Evolutionary conservation across 345 rosid genomes (phyloP).

Genomic region (Hevea brasiliensis): DNA sequence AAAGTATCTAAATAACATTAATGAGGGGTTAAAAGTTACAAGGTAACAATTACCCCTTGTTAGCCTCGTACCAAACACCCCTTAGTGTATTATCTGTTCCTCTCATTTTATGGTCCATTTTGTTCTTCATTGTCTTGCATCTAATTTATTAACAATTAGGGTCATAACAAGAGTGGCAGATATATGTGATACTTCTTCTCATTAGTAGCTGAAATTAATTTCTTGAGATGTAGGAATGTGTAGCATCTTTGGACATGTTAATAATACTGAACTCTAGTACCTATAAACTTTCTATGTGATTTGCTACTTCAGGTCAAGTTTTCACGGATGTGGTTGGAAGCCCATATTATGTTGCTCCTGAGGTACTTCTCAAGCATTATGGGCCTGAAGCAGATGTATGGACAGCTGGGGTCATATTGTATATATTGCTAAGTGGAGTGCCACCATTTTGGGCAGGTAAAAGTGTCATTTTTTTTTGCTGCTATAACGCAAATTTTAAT

Average conservation of each 20-base stretch:
- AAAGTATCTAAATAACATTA: too few relatives aligned
- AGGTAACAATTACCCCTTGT: too few relatives aligned
- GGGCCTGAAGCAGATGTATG: conserved; percentile 98
- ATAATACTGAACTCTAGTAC: background rate
- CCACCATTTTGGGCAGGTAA: conserved; percentile 99
- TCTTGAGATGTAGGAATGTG: background rate
- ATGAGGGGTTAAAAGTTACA: too few relatives aligned
- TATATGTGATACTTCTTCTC: background rate
- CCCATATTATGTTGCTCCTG: conserved; percentile 97
- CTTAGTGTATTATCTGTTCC: background rate
- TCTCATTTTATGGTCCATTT: background rate
- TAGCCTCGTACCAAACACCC: too few relatives aligned
- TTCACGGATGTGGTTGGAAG: conserved; percentile 97
- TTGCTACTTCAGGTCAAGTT: conserved; percentile 60
- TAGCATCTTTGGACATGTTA: too few relatives aligned
- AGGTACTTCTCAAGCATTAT: conserved; percentile 86
- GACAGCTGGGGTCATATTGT: conserved; percentile 96
- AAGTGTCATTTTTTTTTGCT: conserved; percentile 5
- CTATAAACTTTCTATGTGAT: conserved; percentile 18
- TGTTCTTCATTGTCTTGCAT: background rate
- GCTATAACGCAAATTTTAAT: background rate
- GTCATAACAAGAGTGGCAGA: background rate
- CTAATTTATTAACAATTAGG: too few relatives aligned
- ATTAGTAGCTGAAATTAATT: background rate
- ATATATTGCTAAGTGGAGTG: conserved; percentile 94